Conservation (phyloP, 1,139 yeast genomes). For the Casaregolazyma suthepensis region DNA sequence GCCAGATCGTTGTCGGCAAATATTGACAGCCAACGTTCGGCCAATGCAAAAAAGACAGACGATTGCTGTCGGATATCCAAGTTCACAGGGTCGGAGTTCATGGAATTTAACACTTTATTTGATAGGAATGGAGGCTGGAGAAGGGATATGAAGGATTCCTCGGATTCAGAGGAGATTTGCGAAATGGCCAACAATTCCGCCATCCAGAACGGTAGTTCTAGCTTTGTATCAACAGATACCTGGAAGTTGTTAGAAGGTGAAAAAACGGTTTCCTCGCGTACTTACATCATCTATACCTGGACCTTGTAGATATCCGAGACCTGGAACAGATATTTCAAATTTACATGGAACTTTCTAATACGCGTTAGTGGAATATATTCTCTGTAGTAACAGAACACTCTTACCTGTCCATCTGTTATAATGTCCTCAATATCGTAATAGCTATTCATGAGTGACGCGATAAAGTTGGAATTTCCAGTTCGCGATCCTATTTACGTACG, state of each 20-base stretch:
- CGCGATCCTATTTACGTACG: not conserved
- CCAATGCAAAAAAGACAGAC: constrained; percentile 61
- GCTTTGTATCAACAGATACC: constrained; percentile 55
- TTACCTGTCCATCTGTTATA: constrained; percentile 58
- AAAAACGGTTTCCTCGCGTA: not conserved
- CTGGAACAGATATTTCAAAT: constrained; percentile 74
- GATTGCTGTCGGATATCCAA: constrained; percentile 65
- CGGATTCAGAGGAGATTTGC: constrained; percentile 32
- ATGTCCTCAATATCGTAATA: constrained; percentile 88
- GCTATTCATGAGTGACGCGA: constrained; percentile 22
- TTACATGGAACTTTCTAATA: constrained; percentile 66
- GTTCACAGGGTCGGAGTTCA: constrained; percentile 63
- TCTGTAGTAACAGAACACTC: too few species aligned
- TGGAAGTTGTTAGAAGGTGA: not conserved
- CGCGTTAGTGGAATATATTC: not conserved
- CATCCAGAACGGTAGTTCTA: constrained; percentile 86
- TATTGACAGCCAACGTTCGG: constrained; percentile 67
- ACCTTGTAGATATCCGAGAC: constrained; percentile 82
- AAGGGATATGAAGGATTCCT: constrained; percentile 59
- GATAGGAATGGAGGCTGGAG: constrained; percentile 63
- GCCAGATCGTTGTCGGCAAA: constrained; percentile 62
- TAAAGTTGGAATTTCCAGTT: not conserved
- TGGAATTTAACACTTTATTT: constrained; percentile 65
- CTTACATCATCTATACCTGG: constrained; percentile 54
- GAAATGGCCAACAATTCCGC: constrained; percentile 64